Evolutionary conservation across 2,329 filamentous ascomycete genomes (phyloP), one percentile per base, ranked within the genome.

Genomic region (Amesomyces nigricolor): DNA sequence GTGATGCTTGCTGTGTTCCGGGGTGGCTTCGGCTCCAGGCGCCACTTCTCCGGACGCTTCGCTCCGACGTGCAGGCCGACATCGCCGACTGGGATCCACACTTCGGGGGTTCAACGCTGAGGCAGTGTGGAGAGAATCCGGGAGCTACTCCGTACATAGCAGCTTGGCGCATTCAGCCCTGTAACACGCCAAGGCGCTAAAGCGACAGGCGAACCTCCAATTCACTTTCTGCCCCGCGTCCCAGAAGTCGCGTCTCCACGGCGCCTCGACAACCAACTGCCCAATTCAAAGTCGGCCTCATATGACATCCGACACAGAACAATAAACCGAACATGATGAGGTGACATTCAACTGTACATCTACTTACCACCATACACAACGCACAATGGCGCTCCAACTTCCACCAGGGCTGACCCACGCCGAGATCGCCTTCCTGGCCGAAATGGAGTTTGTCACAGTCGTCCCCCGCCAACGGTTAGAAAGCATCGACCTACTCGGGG

Each of bases 361-460:
- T 26, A 26, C 22, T 10, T 17, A 10, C 32, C 32, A 35, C n/a
- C 44, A 16, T 19, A 38, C 42, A 46, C 43, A n/a, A 47, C 44
- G 19, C 58, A 61, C 32, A 42, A 80, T 81, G 78, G 78, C 78
- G 32, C 68, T 78, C 48, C 75, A 78, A 30, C 69, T 80, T 13
- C 76, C 76, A 4, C 65, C 71, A 50, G 78, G 62, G 71, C 80
- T 96, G 44, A 87, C 88, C 64, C 90, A 94, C 57, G 79, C 88
- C 61, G 94, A 99, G 74, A 88, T 95, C 45, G 88, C 91, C 49
- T 99, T 97, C 68, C 77, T 97, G 29, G 96, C 91, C 72, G 94
- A 99, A 75, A 97, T 96, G 91, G 92, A 97, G 75, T 82, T 90
- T 66, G 88, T 99, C 54, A 96, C 91, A 0, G 82, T 99, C 19